Base-by-base conservation (phyloP, 177 flowering plant genomes). In the Tripterygium wilfordii region DNA sequence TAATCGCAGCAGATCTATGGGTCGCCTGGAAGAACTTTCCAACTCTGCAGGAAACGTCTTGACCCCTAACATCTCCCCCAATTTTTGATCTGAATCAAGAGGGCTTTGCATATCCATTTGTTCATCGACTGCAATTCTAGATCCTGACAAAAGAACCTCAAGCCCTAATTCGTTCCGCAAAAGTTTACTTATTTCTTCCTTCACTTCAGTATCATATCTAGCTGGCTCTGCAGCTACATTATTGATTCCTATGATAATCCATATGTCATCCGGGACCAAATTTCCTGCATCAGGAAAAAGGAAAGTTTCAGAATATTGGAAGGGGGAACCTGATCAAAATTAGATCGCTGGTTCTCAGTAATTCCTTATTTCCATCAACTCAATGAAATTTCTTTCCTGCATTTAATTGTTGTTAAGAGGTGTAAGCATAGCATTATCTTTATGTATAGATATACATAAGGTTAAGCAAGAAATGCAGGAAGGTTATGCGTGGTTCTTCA, bases 111-210 rank as follows among this genome's bases (percentile, higher is more conserved):
- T 0, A 33, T 59, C 50, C 24, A 16, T 31, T 0, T 5, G 10
- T 8, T 33, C 55, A 23, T 32, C 37, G 31, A 12, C 21, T 43
- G 42, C 32, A 43, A 15, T 9, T 56, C 30, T 51, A 29, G 76
- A 64, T 46, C 53, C 66, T 18, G 28, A 47, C 7, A 49, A 22
- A 42, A 66, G 15, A 55, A 86, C 88, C 42, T 77, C 67, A 23
- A 89, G 83, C 32, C 76, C 83, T 59, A 90, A 48, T 42, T 84
- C 88, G 51, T 71, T 57, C 48, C 51, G 56, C 58, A 86, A 53
- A 36, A 90, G 82, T 58, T 65, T 70, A 36, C 62, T 54, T 33
- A 86, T 53, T n/a, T 82, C 76, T 54, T 62, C 64, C 61, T 58
- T 72, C 41, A 84, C 79, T 51, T 51, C 76, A 15, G 41, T 20